Evolutionary conservation across 1,284 basidiomycete species (phyloP).

Genomic region (Wallemia hederae): DNA sequence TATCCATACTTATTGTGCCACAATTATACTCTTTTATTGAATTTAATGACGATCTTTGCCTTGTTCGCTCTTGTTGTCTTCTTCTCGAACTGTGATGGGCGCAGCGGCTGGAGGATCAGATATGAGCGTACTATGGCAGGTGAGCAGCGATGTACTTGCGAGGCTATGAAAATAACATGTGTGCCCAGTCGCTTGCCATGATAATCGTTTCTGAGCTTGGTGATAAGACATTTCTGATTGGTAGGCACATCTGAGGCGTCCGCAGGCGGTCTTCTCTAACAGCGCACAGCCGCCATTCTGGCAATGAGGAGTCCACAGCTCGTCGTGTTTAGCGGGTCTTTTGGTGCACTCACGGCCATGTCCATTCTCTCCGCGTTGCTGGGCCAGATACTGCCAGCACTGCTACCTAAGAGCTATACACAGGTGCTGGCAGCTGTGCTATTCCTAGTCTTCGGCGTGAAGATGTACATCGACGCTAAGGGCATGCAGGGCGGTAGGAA

Average conservation of each 20-base stretch:
- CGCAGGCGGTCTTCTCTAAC: not conserved
- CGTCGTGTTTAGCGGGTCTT: conserved; percentile 66
- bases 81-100: not conserved
- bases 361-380: conserved; percentile 61
- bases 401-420: conserved; percentile 30
- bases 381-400: conserved; percentile 52
- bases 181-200: conserved; percentile 43
- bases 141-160: not conserved
- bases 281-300: conserved; percentile 43
- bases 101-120: not conserved
- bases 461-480: conserved; percentile 52
- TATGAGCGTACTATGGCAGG: not conserved
- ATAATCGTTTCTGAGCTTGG: conserved; percentile 76
- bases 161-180: not conserved
- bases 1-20: not conserved
- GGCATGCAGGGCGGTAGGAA: conserved; percentile 37
- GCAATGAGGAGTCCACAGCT: conserved; percentile 73
- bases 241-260: not conserved
- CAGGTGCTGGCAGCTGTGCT: conserved; percentile 34
- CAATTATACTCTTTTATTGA: not conserved
- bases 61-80: not conserved
- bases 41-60: not conserved
- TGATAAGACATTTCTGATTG: conserved; percentile 94
- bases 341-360: conserved; percentile 71
- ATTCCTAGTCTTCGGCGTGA: conserved; percentile 59